phyloP scores from a whole-genome alignment of 257 asterid species.

The Penstemon eatonii region DNA sequence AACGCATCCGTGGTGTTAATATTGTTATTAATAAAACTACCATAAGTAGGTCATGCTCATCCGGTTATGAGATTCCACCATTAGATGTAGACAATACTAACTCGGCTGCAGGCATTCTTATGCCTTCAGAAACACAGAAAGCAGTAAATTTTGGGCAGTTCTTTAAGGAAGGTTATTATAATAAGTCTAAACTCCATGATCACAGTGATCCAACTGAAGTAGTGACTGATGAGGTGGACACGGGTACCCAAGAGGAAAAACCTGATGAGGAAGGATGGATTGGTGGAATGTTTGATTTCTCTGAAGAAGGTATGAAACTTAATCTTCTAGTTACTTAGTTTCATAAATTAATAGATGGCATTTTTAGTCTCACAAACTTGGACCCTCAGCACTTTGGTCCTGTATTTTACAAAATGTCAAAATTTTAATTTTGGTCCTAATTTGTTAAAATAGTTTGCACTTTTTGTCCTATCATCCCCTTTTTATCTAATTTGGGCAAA shows the following conservation, averaged over 20 bases:
- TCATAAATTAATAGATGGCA: too few species aligned
- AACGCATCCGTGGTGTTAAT: not conserved
- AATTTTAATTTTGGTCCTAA: too few species aligned
- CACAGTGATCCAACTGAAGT: slow-evolving; percentile 28
- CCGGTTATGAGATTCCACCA: slow-evolving; percentile 1
- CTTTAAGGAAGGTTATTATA: slow-evolving; percentile 53
- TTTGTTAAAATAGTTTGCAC: too few species aligned
- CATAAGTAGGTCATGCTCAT: slow-evolving; percentile 8
- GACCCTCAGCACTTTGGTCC: too few species aligned
- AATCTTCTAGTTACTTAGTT: not conserved
- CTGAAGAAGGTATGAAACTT: slow-evolving; percentile 50
- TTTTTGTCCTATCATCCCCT: too few species aligned
- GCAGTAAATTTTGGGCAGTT: slow-evolving; percentile 41
- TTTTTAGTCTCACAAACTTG: too few species aligned
- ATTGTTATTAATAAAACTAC: slow-evolving; percentile 1
- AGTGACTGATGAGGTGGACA: slow-evolving; percentile 27
- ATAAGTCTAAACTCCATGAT: slow-evolving; percentile 32
- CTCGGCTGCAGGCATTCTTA: slow-evolving; percentile 23
- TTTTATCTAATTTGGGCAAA: too few species aligned
- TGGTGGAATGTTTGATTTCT: slow-evolving; percentile 62
- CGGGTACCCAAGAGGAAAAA: slow-evolving; percentile 33
- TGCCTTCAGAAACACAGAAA: slow-evolving; percentile 27
- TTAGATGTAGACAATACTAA: not conserved
- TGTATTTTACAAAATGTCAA: too few species aligned
- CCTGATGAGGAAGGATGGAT: slow-evolving; percentile 39